Base-by-base conservation (phyloP, 2,329 filamentous ascomycete species). In the Paecilomyces dactylethromorphus region DNA sequence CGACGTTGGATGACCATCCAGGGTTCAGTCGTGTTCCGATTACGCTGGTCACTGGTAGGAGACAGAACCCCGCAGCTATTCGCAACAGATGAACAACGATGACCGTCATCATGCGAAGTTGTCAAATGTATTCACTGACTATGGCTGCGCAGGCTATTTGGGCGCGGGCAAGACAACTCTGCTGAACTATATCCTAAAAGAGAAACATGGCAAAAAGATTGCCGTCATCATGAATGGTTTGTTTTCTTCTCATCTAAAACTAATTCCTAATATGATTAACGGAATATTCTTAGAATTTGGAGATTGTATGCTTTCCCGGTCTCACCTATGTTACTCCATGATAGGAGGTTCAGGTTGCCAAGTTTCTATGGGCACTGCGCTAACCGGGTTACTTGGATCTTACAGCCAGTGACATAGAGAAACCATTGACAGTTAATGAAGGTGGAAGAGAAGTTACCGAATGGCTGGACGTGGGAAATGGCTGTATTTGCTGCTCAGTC, bases 401-500 rank as follows among this genome's bases (percentile, higher is more conserved):
- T 52, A 56, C 26, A 92, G 91, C 93, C 57, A 83, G 92, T 67
- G 93, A 97, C 69, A 96, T 99, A 64, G 94, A 99, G 74, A 97
- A 96, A 72, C 92, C 92, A 51, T 82, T 99, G 62, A 97, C 93
- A 0, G 87, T 99, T 65, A 96, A 88, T 71, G 87, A 92, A 71
- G 89, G 88, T 60, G 89, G 87, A 45, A 85, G 93, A 69, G 84
- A 91, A 69, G 90, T 93, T 6, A 88, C 94, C 70, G 92, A 96
- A 79, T 99, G 95, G 90, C 85, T 99, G 29, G 92, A 97, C 62
- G 86, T 99, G 56, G 92, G 91, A 56, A 99, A 99, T 67, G 94
- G 94, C 62, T 99, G 94, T 73, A 92, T 99, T 65, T 99, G 94
- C 78, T 99, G 94, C 77, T 96, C 92, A 2, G 92, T 97, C 67